These are phyloP conservation scores for Cucurbita pepo DNA, from an alignment of 306 rosid species.

Conservation along the genomic window DNA sequence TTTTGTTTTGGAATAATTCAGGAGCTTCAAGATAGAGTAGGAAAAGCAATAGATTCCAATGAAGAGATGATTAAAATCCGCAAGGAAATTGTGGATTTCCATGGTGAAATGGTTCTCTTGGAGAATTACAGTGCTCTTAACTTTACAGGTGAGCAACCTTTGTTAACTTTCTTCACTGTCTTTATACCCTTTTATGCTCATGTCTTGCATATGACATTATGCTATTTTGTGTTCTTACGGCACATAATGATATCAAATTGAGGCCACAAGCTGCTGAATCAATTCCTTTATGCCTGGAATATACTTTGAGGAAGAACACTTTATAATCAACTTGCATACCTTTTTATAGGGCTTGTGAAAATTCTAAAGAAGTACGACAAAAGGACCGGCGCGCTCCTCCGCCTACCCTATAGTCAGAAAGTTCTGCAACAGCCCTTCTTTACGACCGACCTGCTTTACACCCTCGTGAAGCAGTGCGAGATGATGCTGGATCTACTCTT, in stretches of 20 bases:
- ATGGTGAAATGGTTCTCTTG: slow-evolving; percentile 95
- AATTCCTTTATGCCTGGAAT: neutral
- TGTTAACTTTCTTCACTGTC: neutral
- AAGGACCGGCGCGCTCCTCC: slow-evolving; percentile 94
- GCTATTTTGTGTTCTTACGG: neutral
- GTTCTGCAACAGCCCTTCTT: slow-evolving; percentile 91
- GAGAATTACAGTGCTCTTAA: slow-evolving; percentile 96
- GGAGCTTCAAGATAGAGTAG: slow-evolving; percentile 89
- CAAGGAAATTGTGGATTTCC: slow-evolving; percentile 91
- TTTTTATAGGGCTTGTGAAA: slow-evolving; percentile 62
- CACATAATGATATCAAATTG: neutral
- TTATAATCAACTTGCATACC: slow-evolving; percentile 1
- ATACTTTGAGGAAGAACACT: neutral
- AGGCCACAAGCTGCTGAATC: neutral
- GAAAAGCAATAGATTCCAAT: slow-evolving; percentile 45
- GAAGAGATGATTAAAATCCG: slow-evolving; percentile 66
- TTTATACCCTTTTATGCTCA: neutral
- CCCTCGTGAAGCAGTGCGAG: slow-evolving; percentile 95
- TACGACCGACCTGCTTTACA: slow-evolving; percentile 83
- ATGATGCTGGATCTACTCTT: slow-evolving; percentile 65
- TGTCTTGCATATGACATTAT: neutral
- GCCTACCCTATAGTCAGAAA: slow-evolving; percentile 88
- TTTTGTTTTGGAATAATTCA: slow-evolving; percentile 8
- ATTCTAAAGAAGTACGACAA: slow-evolving; percentile 95
- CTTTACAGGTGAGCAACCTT: slow-evolving; percentile 54